Percentiles rank a stretch among this genome's conserved stretches.
phyloP scores from a whole-genome alignment of 2,329 filamentous ascomycete species.

The Shiraia sp. region DNA sequence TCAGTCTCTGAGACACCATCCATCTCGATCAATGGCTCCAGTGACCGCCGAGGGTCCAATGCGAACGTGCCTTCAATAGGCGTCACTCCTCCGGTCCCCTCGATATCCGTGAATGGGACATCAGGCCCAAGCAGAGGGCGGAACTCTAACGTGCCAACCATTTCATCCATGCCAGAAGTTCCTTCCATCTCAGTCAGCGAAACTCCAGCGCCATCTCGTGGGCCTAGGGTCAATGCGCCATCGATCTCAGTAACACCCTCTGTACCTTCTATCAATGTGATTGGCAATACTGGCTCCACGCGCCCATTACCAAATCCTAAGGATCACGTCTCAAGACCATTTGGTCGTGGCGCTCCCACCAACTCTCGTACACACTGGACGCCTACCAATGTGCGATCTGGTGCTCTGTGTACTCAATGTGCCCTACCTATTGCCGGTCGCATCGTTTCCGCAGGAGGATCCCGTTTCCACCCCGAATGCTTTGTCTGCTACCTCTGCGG shows the following conservation, averaged over 20 bases:
- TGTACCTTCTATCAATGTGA: slow-evolving; percentile 35
- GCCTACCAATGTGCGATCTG: slow-evolving; percentile 55
- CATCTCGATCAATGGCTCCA: slow-evolving; percentile 22
- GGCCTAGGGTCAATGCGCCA: slow-evolving; percentile 21
- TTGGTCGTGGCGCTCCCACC: slow-evolving; percentile 36
- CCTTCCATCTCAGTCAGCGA: slow-evolving; percentile 36
- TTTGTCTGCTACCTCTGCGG: slow-evolving; percentile 88
- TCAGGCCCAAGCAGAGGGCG: slow-evolving; percentile 10
- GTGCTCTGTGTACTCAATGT: slow-evolving; percentile 83
- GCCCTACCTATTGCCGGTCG: slow-evolving; percentile 83
- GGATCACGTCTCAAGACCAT: slow-evolving; percentile 47
- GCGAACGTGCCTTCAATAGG: slow-evolving; percentile 23
- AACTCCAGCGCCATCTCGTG: slow-evolving; percentile 14
- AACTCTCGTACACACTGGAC: slow-evolving; percentile 51
- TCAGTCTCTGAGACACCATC: slow-evolving; percentile 32
- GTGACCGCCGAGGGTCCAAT: slow-evolving; percentile 14
- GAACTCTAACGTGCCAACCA: slow-evolving; percentile 11
- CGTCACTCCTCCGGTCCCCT: slow-evolving; percentile 25
- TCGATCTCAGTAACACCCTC: slow-evolving; percentile 29
- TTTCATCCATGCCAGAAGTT: slow-evolving; percentile 25
- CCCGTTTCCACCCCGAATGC: slow-evolving; percentile 89
- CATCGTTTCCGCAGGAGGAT: slow-evolving; percentile 80
- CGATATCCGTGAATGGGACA: slow-evolving; percentile 27
- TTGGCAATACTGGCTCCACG: slow-evolving; percentile 37
- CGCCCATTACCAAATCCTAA: slow-evolving; percentile 53